Conservation (phyloP, 257 asterid species). For the Solanum chmielewskii region DNA sequence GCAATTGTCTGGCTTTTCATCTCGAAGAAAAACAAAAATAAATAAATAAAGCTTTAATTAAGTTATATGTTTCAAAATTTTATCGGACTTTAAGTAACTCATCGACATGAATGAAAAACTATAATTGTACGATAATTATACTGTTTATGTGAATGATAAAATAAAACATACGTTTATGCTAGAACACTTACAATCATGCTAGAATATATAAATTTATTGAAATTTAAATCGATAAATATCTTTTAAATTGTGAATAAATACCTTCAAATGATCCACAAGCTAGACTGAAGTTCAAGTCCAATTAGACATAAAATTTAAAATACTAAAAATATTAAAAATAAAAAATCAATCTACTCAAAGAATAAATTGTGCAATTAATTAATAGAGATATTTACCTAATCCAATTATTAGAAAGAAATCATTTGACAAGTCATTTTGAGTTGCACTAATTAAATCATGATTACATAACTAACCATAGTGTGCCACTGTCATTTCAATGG, state of each 20-base stretch:
- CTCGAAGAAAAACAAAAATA: background rate
- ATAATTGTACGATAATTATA: too few relatives aligned
- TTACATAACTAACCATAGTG: background rate
- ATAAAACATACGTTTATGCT: too few relatives aligned
- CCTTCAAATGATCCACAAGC: background rate
- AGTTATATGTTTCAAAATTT: background rate
- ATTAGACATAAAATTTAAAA: too few relatives aligned
- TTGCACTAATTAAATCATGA: background rate
- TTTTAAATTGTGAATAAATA: too few relatives aligned
- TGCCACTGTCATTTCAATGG: background rate
- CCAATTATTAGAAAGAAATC: background rate
- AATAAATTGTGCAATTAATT: background rate
- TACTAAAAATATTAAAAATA: background rate
- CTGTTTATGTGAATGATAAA: too few relatives aligned
- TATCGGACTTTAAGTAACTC: background rate
- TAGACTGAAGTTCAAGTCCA: background rate
- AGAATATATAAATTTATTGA: too few relatives aligned
- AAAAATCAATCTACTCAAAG: background rate
- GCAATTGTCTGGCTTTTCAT: background rate
- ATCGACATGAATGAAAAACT: background rate
- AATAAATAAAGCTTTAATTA: background rate
- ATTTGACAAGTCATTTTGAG: background rate
- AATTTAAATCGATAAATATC: too few relatives aligned
- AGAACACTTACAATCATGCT: too few relatives aligned
- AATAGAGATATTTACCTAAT: background rate